Evolutionary conservation across 2,329 filamentous ascomycete species (phyloP).

Genomic region (Allantophomopsis lycopodina): DNA sequence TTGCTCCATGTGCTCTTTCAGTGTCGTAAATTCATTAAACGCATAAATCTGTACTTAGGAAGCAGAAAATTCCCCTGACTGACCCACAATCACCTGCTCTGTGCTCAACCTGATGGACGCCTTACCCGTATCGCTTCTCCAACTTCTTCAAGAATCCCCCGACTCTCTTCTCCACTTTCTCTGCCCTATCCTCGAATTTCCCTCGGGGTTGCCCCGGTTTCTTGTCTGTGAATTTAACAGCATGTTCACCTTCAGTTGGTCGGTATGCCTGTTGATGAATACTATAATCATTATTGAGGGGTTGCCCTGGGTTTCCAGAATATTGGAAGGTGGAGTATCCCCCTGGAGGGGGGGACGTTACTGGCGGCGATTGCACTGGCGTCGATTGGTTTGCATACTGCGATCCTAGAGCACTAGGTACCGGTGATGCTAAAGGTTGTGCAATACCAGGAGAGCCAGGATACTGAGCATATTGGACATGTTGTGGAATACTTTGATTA

Average conservation of each 20-base stretch:
- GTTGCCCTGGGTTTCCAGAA: constrained; percentile 15
- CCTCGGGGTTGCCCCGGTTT: constrained; percentile 30
- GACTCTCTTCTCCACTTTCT: constrained; percentile 55
- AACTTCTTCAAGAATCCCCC: constrained; percentile 63
- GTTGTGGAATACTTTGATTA: neutral
- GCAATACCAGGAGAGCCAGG: constrained; percentile 29
- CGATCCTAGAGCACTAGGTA: constrained; percentile 3
- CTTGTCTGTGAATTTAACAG: constrained; percentile 25
- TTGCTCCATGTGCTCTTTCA: neutral
- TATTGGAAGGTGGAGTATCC: constrained; percentile 44
- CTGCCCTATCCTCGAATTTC: constrained; percentile 51
- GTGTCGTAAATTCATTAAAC: neutral
- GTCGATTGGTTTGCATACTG: too few relatives aligned
- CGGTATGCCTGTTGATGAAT: constrained; percentile 59
- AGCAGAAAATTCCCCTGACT: too few relatives aligned
- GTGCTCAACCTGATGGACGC: neutral
- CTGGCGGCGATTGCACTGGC: constrained; percentile 3
- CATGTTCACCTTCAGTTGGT: constrained; percentile 48
- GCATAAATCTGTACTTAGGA: too few relatives aligned
- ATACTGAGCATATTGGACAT: constrained; percentile 29
- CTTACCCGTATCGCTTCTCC: constrained; percentile 44
- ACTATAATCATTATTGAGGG: constrained; percentile 31
- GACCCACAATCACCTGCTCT: neutral
- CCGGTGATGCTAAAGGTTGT: constrained; percentile 11
- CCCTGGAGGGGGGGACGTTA: constrained; percentile 26